Conservation (phyloP, 139 green algal genomes). For the Chlorella sorokiniana region DNA sequence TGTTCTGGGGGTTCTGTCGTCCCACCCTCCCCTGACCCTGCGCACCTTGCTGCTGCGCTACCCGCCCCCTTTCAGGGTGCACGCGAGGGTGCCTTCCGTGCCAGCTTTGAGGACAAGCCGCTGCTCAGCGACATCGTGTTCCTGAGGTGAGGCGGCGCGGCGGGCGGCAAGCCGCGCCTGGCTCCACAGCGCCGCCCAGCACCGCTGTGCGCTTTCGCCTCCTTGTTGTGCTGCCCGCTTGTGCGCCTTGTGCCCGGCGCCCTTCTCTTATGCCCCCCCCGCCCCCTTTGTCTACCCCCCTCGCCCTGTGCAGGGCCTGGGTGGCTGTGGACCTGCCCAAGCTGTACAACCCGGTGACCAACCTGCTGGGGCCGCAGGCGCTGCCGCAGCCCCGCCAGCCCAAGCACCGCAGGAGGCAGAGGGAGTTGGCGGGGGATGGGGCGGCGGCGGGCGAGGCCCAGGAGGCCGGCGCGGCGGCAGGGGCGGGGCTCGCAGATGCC, state of each 20-base stretch:
- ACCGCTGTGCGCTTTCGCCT: background rate
- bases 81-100: conserved; percentile 76
- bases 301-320: conserved; percentile 83
- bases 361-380: conserved; percentile 71
- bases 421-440: background rate
- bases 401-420: conserved; percentile 45
- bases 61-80: conserved; percentile 35
- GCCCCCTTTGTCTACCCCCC: background rate
- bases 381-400: background rate
- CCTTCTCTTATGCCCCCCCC: background rate
- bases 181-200: background rate
- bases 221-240: background rate
- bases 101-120: conserved; percentile 97
- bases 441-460: background rate
- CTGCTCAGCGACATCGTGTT: conserved; percentile 94
- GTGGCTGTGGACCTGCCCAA: conserved; percentile 89
- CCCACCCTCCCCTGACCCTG: too few species aligned
- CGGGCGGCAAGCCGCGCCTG: background rate
- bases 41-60: background rate
- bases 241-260: background rate
- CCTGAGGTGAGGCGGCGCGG: conserved; percentile 27
- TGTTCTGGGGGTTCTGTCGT: too few species aligned
- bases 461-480: too few species aligned
- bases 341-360: conserved; percentile 93
- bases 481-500: too few species aligned